Conservation (phyloP, 345 rosid genomes). For the Eucalyptus cloeziana region DNA sequence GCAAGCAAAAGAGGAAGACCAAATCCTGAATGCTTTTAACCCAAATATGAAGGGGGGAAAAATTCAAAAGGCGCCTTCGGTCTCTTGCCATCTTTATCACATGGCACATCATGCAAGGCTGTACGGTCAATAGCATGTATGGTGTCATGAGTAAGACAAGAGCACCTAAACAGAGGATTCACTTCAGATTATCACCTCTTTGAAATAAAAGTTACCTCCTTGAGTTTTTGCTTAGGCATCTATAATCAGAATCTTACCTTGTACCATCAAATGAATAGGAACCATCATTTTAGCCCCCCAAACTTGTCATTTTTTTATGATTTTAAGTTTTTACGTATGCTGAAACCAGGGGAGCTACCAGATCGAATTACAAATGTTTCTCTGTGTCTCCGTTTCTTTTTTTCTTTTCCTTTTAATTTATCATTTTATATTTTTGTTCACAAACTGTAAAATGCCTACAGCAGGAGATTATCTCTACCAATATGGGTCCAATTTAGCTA, state of each 20-base stretch:
- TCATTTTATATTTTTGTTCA: not conserved
- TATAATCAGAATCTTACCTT: not conserved
- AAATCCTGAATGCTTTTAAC: not conserved
- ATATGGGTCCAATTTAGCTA: not conserved
- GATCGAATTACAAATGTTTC: not conserved
- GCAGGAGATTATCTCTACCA: not conserved
- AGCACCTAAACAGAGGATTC: not conserved
- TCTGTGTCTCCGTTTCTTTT: not conserved
- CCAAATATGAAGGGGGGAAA: not conserved
- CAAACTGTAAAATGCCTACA: not conserved
- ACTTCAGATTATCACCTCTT: not conserved
- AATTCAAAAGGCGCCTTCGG: not conserved
- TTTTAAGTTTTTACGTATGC: not conserved
- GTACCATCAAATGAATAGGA: not conserved
- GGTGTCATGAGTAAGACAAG: not conserved
- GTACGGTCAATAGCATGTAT: not conserved
- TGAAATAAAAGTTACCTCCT: not conserved
- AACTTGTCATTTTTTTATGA: not conserved
- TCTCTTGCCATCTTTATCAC: not conserved
- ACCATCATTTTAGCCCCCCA: not conserved
- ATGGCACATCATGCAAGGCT: not conserved
- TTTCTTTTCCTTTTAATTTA: not conserved
- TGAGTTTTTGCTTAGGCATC: not conserved
- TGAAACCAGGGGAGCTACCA: not conserved
- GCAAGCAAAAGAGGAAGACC: not conserved